Evolutionary conservation across 2,329 filamentous ascomycete species (phyloP).

Genomic region (Zasmidium cellare): DNA sequence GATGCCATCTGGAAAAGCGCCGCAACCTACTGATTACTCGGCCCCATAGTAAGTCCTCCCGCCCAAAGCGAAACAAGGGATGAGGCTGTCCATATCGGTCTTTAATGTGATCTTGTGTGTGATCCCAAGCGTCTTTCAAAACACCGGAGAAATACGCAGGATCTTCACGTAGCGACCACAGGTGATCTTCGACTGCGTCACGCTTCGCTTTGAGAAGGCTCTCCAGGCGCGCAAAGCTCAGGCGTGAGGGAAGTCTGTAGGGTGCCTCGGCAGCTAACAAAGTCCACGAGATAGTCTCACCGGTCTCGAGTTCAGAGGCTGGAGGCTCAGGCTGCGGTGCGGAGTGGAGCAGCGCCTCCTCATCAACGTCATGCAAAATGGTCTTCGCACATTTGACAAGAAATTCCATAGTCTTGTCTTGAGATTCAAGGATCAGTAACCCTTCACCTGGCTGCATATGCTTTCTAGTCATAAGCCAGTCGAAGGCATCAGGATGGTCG

Average conservation of each 20-base stretch:
- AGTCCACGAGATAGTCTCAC: constrained; percentile 1
- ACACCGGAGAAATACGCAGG: constrained; percentile 10
- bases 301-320: constrained; percentile 2
- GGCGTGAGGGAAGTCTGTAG: constrained; percentile 5
- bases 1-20: not conserved
- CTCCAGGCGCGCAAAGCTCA: constrained; percentile 9
- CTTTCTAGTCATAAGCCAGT: constrained; percentile 4
- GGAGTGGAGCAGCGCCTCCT: not conserved
- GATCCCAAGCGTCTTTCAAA: constrained; percentile 6
- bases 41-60: constrained; percentile 8
- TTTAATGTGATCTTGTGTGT: constrained; percentile 6
- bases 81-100: constrained; percentile 4
- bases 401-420: constrained; percentile 7
- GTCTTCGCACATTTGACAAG: constrained; percentile 5
- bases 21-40: not conserved
- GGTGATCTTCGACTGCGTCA: constrained; percentile 7
- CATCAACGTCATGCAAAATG: constrained; percentile 12
- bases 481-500: constrained; percentile 8
- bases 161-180: constrained; percentile 15
- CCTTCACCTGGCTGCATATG: constrained; percentile 9
- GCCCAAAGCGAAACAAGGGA: not conserved
- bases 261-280: constrained; percentile 6
- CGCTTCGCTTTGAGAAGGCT: constrained; percentile 9
- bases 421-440: constrained; percentile 11
- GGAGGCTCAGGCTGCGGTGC: not conserved